Evolutionary conservation across 305 asterid species (phyloP).

Genomic region (Fraxinus floribunda): DNA sequence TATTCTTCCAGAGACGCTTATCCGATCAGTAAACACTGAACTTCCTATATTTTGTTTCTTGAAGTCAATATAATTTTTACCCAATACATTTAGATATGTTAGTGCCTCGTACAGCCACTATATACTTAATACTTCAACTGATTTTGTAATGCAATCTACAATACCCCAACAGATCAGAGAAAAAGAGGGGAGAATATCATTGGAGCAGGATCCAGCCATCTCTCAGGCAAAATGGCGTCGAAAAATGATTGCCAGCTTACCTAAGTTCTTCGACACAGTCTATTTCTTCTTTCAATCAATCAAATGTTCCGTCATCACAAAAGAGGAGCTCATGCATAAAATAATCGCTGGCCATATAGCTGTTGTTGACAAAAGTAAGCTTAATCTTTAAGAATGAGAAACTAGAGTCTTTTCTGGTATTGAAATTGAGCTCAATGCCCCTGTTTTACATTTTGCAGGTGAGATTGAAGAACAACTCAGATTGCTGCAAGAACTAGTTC

Average conservation of each 20-base stretch:
- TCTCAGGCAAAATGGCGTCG: slow-evolving; percentile 74
- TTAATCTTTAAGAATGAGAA: background rate
- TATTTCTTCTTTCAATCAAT: slow-evolving; percentile 62
- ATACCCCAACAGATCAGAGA: slow-evolving; percentile 57
- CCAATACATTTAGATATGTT: background rate
- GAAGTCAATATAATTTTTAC: background rate
- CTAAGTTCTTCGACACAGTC: slow-evolving; percentile 65
- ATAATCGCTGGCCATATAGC: slow-evolving; percentile 45
- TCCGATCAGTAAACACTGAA: slow-evolving; percentile 58
- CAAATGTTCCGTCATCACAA: slow-evolving; percentile 60
- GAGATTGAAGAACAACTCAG: slow-evolving; percentile 75
- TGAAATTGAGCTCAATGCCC: slow-evolving; percentile 13
- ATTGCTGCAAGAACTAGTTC: slow-evolving; percentile 72
- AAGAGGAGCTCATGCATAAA: slow-evolving; percentile 66
- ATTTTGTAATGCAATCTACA: background rate
- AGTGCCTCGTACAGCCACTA: background rate
- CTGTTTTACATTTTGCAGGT: slow-evolving; percentile 40
- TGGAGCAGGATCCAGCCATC: slow-evolving; percentile 72
- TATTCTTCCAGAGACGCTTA: slow-evolving; percentile 58
- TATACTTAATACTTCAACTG: background rate
- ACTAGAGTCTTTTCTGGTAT: background rate
- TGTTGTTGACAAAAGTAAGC: slow-evolving; percentile 58
- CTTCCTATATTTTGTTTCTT: background rate
- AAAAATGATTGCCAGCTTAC: slow-evolving; percentile 64
- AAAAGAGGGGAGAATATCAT: slow-evolving; percentile 51